Evolutionary conservation across 2,329 filamentous ascomycete genomes (phyloP).

Genomic region (Ascochyta pisi): DNA sequence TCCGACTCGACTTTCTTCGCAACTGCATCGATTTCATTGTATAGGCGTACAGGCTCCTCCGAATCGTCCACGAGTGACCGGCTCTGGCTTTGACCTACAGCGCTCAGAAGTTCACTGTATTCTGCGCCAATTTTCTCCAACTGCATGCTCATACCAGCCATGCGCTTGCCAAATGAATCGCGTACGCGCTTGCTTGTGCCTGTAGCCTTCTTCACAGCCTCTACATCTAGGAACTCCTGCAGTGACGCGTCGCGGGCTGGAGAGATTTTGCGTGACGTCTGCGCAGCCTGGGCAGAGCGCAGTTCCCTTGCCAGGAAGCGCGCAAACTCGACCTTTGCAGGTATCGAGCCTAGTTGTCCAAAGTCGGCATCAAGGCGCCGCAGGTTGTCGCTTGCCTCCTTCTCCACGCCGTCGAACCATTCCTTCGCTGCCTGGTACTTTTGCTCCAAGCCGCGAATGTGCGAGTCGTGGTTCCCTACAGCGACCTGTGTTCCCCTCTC

Average conservation of each 20-base stretch:
- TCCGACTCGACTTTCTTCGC: slow-evolving; percentile 87
- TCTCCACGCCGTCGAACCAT: slow-evolving; percentile 72
- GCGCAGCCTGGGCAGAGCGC: slow-evolving; percentile 35
- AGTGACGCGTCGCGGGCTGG: slow-evolving; percentile 34
- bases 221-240: slow-evolving; percentile 71
- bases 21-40: slow-evolving; percentile 85
- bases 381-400: slow-evolving; percentile 70
- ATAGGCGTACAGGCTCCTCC: slow-evolving; percentile 70
- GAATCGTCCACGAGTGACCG: slow-evolving; percentile 64
- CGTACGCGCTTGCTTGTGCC: slow-evolving; percentile 69
- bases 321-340: slow-evolving; percentile 71
- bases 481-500: slow-evolving; percentile 83
- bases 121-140: slow-evolving; percentile 52
- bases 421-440: slow-evolving; percentile 74
- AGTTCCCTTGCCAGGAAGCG: slow-evolving; percentile 50
- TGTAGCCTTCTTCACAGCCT: slow-evolving; percentile 75
- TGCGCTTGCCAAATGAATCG: slow-evolving; percentile 66
- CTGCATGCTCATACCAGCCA: slow-evolving; percentile 51
- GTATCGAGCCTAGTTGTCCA: slow-evolving; percentile 67
- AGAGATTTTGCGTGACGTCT: slow-evolving; percentile 32
- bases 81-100: slow-evolving; percentile 54
- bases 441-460: slow-evolving; percentile 73
- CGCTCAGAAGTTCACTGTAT: slow-evolving; percentile 54
- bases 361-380: slow-evolving; percentile 73
- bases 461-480: slow-evolving; percentile 80